Evolutionary conservation across 176 grass and related monocot species (phyloP).

Genomic region (Aegilops tauschii): DNA sequence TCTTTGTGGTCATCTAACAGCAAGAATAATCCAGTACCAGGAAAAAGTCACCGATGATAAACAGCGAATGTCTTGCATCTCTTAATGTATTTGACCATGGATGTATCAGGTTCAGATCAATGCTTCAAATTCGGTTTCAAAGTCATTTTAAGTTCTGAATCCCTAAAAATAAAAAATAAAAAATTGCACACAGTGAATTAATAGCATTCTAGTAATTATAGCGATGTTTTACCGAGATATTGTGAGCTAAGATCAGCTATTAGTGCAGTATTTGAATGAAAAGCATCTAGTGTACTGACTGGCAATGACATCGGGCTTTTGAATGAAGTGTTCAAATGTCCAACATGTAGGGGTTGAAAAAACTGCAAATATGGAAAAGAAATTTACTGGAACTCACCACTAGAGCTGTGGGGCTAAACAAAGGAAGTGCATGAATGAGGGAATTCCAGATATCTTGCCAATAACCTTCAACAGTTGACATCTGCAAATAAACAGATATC

Average conservation of each 20-base stretch:
- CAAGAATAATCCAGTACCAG: background rate
- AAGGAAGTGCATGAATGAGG: conserved; percentile 66
- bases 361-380: conserved; percentile 1
- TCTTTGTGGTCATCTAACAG: background rate
- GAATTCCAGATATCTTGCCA: conserved; percentile 93
- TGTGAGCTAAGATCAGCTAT: background rate
- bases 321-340: background rate
- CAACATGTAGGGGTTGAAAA: background rate
- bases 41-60: background rate
- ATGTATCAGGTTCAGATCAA: background rate
- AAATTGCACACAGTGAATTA: background rate
- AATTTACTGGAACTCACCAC: conserved; percentile 56
- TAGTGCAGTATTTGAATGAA: background rate
- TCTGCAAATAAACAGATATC: conserved; percentile 50
- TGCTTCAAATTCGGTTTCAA: background rate
- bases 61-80: background rate
- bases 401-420: conserved; percentile 54
- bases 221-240: background rate
- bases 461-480: conserved; percentile 54
- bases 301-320: background rate
- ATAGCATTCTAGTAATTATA: background rate
- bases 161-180: background rate
- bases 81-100: background rate
- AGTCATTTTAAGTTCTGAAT: conserved; percentile 4
- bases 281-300: background rate